Evolutionary conservation across 2,329 filamentous ascomycete species (phyloP).

Genomic region (Aspergillus vadensis): DNA sequence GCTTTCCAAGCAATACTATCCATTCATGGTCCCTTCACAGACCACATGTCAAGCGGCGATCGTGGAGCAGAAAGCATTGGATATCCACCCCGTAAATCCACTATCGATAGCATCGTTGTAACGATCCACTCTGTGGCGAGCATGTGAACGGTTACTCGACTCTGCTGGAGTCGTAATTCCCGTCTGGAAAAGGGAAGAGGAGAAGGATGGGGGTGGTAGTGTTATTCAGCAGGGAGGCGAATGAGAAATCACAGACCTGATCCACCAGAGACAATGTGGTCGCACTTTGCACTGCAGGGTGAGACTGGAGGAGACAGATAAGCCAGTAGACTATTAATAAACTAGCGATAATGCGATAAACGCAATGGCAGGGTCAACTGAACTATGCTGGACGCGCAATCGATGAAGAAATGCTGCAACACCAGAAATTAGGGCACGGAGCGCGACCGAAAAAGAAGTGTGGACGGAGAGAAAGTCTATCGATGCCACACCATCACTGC

Average conservation of each 20-base stretch:
- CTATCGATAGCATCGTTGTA: background rate
- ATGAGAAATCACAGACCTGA: background rate
- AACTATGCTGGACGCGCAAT: constrained; percentile 1
- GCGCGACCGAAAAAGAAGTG: background rate
- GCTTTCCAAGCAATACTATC: background rate
- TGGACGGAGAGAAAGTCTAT: background rate
- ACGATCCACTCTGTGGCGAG: background rate
- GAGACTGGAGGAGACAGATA: background rate
- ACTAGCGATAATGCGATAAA: background rate
- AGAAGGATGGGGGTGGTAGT: no score
- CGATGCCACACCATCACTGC: background rate
- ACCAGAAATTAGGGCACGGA: constrained; percentile 4
- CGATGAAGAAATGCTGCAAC: constrained; percentile 2
- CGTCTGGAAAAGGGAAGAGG: no score
- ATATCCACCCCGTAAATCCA: background rate
- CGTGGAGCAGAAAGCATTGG: background rate
- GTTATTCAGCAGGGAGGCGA: constrained; percentile 1
- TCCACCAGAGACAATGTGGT: background rate
- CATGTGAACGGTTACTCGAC: background rate
- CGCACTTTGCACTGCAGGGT: background rate
- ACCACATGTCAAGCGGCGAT: background rate
- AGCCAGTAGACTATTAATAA: background rate
- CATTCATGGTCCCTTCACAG: background rate
- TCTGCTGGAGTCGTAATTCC: background rate
- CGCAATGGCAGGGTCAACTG: background rate